These are phyloP conservation scores for Cetradonia linearis DNA, from an alignment of 495 filamentous ascomycete species.

Conservation along the genomic window DNA sequence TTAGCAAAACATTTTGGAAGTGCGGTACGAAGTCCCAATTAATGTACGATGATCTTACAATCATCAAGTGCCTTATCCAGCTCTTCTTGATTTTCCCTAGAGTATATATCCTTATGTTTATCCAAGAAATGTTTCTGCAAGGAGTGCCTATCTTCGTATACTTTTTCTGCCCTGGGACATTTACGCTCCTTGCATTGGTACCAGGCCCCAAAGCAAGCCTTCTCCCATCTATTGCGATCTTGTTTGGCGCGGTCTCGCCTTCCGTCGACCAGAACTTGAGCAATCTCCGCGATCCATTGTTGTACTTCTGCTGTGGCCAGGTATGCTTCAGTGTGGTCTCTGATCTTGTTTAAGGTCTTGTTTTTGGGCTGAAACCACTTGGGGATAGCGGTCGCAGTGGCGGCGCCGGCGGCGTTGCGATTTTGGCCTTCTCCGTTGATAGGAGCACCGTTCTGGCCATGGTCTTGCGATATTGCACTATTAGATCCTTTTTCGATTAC, in stretches of 20 bases:
- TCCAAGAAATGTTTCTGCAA: constrained; percentile 18
- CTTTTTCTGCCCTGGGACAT: constrained; percentile 20
- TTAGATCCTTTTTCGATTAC: not conserved
- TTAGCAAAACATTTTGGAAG: too few species aligned
- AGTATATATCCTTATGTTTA: constrained; percentile 9
- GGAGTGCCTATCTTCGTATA: constrained; percentile 8
- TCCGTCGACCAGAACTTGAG: constrained; percentile 9
- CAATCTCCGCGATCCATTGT: not conserved
- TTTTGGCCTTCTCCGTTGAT: not conserved
- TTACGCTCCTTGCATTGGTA: constrained; percentile 16
- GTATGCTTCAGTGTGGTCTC: constrained; percentile 6
- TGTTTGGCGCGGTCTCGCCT: constrained; percentile 15
- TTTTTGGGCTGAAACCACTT: constrained; percentile 11
- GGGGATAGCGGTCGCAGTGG: constrained; percentile 7
- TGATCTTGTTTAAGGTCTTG: constrained; percentile 11
- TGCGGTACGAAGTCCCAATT: too few species aligned
- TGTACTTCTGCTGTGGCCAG: not conserved
- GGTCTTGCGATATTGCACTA: too few species aligned
- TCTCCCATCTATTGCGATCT: constrained; percentile 17
- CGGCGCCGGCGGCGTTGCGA: not conserved
- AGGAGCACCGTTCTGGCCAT: not conserved
- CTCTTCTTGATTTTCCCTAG: not conserved
- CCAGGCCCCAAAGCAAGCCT: constrained; percentile 21
- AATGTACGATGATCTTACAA: constrained; percentile 18
- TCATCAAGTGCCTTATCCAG: constrained; percentile 8